A percentile compares a stretch with the other conserved stretches of the same genome.
phyloP scores from a whole-genome alignment of 2,329 filamentous ascomycete species.

The Periglandula ipomoeae region DNA sequence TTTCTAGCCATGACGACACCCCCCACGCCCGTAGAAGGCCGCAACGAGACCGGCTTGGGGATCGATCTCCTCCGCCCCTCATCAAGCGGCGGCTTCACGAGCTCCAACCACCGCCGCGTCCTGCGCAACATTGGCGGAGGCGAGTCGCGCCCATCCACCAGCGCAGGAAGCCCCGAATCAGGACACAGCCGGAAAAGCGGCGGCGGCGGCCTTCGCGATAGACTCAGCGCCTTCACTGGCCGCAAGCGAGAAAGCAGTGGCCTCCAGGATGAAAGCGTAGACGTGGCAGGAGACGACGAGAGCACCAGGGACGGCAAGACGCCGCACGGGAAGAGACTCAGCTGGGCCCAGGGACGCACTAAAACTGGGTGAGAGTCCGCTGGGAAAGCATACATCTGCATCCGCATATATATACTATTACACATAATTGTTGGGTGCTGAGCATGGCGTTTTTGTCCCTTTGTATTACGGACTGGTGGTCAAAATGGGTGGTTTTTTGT shows the following conservation, averaged over 20 bases:
- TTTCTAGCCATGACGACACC: constrained; percentile 37
- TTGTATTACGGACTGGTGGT: no score
- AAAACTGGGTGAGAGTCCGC: constrained; percentile 13
- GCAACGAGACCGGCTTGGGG: constrained; percentile 16
- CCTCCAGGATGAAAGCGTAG: constrained; percentile 11
- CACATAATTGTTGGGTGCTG: no score
- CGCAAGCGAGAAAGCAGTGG: constrained; percentile 16
- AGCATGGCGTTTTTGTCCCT: neutral
- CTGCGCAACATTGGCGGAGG: constrained; percentile 10
- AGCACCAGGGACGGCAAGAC: constrained; percentile 7
- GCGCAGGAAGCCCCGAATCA: constrained; percentile 19
- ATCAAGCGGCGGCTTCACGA: constrained; percentile 22
- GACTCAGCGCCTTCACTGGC: constrained; percentile 25
- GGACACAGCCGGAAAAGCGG: constrained; percentile 20
- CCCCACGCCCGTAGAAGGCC: constrained; percentile 29
- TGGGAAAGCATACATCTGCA: no score
- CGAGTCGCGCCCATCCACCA: constrained; percentile 22
- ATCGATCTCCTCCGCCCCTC: constrained; percentile 23
- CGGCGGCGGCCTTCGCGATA: constrained; percentile 24
- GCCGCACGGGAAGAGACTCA: constrained; percentile 6
- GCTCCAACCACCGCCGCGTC: constrained; percentile 11
- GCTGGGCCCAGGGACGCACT: constrained; percentile 11
- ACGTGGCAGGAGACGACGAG: constrained; percentile 15
- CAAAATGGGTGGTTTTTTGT: neutral
- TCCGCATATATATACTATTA: no score